phyloP scores from a whole-genome alignment of 805 yeast species.

The Starmerella stellata region DNA sequence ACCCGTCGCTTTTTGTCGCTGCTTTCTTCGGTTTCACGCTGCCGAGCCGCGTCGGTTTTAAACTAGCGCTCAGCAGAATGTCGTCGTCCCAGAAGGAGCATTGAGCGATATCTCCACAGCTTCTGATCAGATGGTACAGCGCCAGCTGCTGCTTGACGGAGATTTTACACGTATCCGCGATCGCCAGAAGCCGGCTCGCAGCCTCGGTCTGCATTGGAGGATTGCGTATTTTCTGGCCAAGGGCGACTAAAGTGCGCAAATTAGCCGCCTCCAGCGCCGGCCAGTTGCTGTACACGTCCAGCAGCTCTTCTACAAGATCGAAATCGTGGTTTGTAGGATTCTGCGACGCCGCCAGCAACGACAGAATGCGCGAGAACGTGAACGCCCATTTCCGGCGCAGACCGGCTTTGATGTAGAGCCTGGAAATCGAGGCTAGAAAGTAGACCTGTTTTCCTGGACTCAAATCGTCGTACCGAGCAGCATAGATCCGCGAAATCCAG shows the following conservation, averaged over 20 bases:
- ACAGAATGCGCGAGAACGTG: constrained; percentile 45
- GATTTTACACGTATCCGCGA: constrained; percentile 5
- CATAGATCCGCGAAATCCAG: not conserved
- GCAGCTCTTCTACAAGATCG: constrained; percentile 9
- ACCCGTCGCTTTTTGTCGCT: constrained; percentile 2
- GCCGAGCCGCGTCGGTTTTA: constrained; percentile 11
- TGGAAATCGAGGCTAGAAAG: not conserved
- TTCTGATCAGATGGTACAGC: constrained; percentile 10
- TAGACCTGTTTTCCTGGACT: not conserved
- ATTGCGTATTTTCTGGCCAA: constrained; percentile 13
- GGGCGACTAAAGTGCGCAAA: constrained; percentile 13
- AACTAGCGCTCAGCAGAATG: constrained; percentile 34
- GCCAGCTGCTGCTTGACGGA: constrained; percentile 13
- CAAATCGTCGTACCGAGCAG: too few species aligned
- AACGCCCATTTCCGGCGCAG: constrained; percentile 52
- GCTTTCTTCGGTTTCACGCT: constrained; percentile 1
- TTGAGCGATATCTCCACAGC: constrained; percentile 19
- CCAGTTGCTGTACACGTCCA: constrained; percentile 12
- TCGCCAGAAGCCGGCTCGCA: constrained; percentile 10
- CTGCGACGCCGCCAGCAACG: constrained; percentile 9
- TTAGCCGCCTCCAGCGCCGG: constrained; percentile 12
- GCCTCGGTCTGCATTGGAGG: constrained; percentile 12
- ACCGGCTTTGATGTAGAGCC: constrained; percentile 42
- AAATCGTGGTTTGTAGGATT: constrained; percentile 12
- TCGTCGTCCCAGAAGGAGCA: constrained; percentile 57